Conservation (phyloP, 192 early-diverging fungal genomes). For the Backusella tarrabulga region DNA sequence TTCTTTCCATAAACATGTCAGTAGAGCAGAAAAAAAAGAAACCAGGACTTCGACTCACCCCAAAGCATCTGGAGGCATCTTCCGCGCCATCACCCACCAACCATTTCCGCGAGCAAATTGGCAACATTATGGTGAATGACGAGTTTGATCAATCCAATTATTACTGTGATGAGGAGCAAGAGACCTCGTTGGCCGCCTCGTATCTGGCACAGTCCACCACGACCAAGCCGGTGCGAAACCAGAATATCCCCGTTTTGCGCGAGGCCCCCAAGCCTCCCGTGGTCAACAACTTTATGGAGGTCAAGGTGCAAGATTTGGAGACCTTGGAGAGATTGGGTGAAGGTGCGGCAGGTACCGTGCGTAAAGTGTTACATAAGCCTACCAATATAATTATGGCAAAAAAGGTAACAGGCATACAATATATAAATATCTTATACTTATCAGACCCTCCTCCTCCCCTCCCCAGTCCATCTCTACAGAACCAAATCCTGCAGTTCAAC, state of each 20-base stretch:
- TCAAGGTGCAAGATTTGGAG: constrained; percentile 67
- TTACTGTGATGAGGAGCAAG: constrained; percentile 8
- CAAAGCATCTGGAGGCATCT: neutral
- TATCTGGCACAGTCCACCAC: neutral
- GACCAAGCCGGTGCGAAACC: neutral
- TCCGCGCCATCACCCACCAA: constrained; percentile 7
- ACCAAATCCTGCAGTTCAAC: constrained; percentile 64
- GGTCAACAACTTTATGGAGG: constrained; percentile 17
- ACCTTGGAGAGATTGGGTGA: constrained; percentile 81
- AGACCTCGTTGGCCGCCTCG: constrained; percentile 9
- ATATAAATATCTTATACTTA: neutral
- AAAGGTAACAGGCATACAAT: constrained; percentile 64
- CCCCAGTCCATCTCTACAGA: constrained; percentile 56
- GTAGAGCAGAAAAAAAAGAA: constrained; percentile 1
- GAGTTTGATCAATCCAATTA: neutral
- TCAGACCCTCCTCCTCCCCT: no score
- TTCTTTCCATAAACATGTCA: neutral
- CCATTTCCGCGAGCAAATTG: constrained; percentile 20
- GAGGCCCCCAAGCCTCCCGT: neutral
- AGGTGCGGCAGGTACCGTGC: constrained; percentile 87
- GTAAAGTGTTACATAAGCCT: constrained; percentile 78
- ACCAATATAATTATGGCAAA: constrained; percentile 87
- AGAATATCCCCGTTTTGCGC: neutral
- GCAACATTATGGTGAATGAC: constrained; percentile 13
- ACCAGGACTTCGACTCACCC: constrained; percentile 1